These are phyloP conservation scores for Lactarius pseudohatsudake DNA, from an alignment of 768 basidiomycete species.

Conservation along the genomic window DNA sequence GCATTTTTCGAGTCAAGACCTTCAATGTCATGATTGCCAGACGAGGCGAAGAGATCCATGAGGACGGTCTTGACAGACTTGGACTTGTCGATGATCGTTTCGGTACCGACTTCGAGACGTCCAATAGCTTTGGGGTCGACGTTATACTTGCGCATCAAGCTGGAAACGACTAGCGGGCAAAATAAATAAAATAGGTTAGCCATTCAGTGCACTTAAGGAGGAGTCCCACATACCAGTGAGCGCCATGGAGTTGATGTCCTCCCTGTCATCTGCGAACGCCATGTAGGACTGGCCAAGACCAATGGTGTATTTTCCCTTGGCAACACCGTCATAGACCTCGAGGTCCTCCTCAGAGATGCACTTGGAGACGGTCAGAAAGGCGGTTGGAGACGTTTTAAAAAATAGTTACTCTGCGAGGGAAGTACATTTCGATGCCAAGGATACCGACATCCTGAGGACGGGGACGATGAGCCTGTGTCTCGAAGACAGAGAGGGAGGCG, in stretches of 20 bases:
- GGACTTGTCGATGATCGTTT: constrained; percentile 99
- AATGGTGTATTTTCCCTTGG: constrained; percentile 96
- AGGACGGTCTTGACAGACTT: constrained; percentile 98
- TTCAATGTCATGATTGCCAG: constrained; percentile 96
- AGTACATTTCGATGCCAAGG: constrained; percentile 31
- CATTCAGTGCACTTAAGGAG: constrained; percentile 20
- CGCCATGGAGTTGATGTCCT: constrained; percentile 98
- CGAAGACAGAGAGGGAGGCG: constrained; percentile 25
- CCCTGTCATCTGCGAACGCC: constrained; percentile 98
- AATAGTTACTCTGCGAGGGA: constrained; percentile 20
- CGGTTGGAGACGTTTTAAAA: background rate
- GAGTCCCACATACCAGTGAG: constrained; percentile 67
- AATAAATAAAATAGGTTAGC: constrained; percentile 8
- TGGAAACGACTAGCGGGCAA: constrained; percentile 67
- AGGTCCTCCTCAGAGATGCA: constrained; percentile 96
- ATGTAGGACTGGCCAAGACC: constrained; percentile 97
- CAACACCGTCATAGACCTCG: constrained; percentile 28
- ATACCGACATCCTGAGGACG: constrained; percentile 30
- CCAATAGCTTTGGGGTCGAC: constrained; percentile 96
- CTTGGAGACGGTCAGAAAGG: constrained; percentile 38
- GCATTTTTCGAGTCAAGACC: constrained; percentile 99
- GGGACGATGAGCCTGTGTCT: constrained; percentile 27
- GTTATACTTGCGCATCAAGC: constrained; percentile 90
- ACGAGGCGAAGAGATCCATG: constrained; percentile 94
- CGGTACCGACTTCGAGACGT: constrained; percentile 96